Evolutionary conservation across 495 filamentous ascomycete genomes (phyloP), one percentile per base, ranked within the genome.

Genomic region (Penicillium soppii): DNA sequence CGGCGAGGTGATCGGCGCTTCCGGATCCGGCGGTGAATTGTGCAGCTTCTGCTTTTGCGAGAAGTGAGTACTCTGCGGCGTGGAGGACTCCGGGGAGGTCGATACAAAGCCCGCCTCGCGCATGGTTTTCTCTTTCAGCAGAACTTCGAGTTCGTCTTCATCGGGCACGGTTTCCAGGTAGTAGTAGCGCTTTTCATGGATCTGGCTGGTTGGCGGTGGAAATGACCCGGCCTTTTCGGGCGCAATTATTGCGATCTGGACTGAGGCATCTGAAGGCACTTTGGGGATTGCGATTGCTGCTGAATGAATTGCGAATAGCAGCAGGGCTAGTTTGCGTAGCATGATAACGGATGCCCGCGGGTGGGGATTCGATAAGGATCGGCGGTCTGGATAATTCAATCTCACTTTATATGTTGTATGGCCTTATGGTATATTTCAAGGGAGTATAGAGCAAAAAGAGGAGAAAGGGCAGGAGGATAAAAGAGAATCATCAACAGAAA

Each of bases 131-230:
- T 49, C 47, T 13, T n/a, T 39, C 26, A 55, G 13, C 7, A 21
- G 20, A 5, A 22, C 43, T 25, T 46, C 48, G 30, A 61, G 32
- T 40, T 61, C 57, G 1, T 50, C 40, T 8, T 52, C 37, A 17
- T 63, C 60, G 1, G 51, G 54, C 0, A 61, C 16, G 4, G 57
- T 60, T 17, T 63, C 60, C 4, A 53, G 57, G 32, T 60, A 61
- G 27, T 54, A 63, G 25, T 50, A 61, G 12, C 53, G 47, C 43
- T 43, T 59, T 46, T 49, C 35, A 13, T 37, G 32, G 12, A 33
- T 38, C 15, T 13, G 29, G 29, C 7, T 47, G 33, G 23, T 5
- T 16, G 26, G 38, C 23, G 21, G n/a, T n/a, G n/a, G 8, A 23
- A 19, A 7, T 22, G 47, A 32, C 19, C 4, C n/a, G 3, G 0